Evolutionary conservation across 257 asterid species (phyloP).

Genomic region (Solanum raphanifolium): DNA sequence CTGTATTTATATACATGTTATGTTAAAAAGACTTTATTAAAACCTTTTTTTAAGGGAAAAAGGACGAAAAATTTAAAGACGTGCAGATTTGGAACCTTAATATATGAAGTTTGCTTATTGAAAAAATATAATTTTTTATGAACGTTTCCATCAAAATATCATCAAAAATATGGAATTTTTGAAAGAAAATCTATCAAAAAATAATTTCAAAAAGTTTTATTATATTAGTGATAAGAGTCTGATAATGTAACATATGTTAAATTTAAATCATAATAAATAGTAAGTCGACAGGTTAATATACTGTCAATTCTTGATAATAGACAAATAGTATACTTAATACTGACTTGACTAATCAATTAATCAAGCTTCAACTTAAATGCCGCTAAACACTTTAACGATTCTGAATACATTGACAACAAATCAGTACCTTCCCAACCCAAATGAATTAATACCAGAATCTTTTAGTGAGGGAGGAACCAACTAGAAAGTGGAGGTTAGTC

Average conservation of each 20-base stretch:
- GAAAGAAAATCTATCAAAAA: too few species aligned
- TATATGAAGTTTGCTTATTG: neutral
- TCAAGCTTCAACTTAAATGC: too few species aligned
- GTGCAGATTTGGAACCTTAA: too few species aligned
- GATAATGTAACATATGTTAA: too few species aligned
- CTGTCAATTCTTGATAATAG: too few species aligned
- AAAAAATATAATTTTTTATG: neutral
- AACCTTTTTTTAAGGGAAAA: neutral
- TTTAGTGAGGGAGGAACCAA: neutral
- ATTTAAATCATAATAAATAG: too few species aligned
- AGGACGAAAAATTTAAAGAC: neutral
- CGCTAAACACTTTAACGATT: too few species aligned
- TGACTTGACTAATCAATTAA: too few species aligned
- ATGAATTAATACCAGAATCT: neutral
- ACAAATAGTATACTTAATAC: too few species aligned
- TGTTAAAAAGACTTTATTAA: neutral
- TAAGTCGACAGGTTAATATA: too few species aligned
- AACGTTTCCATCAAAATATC: neutral
- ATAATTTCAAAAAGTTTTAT: neutral
- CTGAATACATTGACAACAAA: neutral
- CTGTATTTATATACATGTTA: neutral
- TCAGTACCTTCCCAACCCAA: neutral
- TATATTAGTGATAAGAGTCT: neutral
- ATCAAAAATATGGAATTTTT: neutral
- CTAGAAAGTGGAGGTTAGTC: neutral